Percentiles rank a stretch among this genome's conserved stretches.
Conservation (phyloP, 352 stramenopile species). For the Pythium sp. region DNA sequence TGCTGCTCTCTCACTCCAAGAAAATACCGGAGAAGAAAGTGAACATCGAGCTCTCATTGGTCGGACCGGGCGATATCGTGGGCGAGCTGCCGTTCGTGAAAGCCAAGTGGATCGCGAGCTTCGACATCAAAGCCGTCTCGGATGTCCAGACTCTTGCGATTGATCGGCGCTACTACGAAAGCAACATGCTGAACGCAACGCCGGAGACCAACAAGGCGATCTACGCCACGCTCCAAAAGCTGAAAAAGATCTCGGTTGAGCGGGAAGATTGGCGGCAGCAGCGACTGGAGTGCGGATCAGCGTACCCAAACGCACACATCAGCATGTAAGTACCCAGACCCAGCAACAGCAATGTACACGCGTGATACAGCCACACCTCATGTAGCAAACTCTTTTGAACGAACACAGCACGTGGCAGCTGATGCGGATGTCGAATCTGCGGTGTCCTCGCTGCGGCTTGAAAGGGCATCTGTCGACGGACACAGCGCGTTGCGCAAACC, state of each 20-base stretch:
- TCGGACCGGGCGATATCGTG: conserved; percentile 56
- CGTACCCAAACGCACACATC: conserved; percentile 67
- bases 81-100: conserved; percentile 61
- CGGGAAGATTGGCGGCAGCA: conserved; percentile 74
- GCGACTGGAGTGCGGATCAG: conserved; percentile 61
- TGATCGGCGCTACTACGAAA: conserved; percentile 60
- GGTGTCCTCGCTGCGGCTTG: conserved; percentile 54
- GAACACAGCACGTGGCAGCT: conserved; percentile 60
- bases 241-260: conserved; percentile 47
- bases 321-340: conserved; percentile 46
- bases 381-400: not conserved
- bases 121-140: conserved; percentile 67
- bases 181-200: conserved; percentile 46
- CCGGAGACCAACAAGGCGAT: conserved; percentile 40
- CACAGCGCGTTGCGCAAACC: conserved; percentile 36
- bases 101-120: conserved; percentile 41
- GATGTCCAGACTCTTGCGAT: conserved; percentile 67
- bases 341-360: not conserved
- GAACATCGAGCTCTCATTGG: conserved; percentile 60
- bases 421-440: conserved; percentile 72
- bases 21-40: conserved; percentile 58
- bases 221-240: conserved; percentile 34
- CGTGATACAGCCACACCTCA: not conserved
- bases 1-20: conserved; percentile 30
- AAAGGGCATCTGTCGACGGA: conserved; percentile 53